phyloP scores from a whole-genome alignment of 768 basidiomycete genomes.

The Collybiopsis confluens region DNA sequence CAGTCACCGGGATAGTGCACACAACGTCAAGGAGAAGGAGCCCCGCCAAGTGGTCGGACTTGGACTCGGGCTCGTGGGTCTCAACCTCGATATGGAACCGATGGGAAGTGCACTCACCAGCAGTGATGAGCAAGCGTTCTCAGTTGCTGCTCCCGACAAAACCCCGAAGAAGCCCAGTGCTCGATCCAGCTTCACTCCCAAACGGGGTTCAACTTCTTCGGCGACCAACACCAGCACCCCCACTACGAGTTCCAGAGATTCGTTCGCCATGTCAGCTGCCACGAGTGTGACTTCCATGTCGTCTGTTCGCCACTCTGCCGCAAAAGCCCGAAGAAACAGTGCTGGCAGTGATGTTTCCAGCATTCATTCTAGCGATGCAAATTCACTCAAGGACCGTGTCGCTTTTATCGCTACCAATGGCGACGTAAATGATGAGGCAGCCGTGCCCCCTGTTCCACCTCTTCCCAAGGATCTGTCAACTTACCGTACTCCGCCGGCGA shows the following conservation, averaged over 20 bases:
- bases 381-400: conserved; percentile 62
- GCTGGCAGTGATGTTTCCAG: conserved; percentile 83
- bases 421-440: conserved; percentile 55
- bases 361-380: conserved; percentile 64
- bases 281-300: conserved; percentile 79
- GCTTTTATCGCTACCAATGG: conserved; percentile 54
- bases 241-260: conserved; percentile 81
- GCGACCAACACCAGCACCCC: conserved; percentile 80
- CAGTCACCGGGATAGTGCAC: conserved; percentile 37
- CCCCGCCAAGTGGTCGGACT: conserved; percentile 31
- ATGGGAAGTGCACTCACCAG: conserved; percentile 39
- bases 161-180: conserved; percentile 63
- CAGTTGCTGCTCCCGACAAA: conserved; percentile 49
- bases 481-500: conserved; percentile 65
- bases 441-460: conserved; percentile 92
- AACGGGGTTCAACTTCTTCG: conserved; percentile 87
- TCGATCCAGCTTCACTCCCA: conserved; percentile 75
- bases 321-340: conserved; percentile 73
- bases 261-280: conserved; percentile 72
- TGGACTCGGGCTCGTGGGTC: conserved; percentile 30
- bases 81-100: conserved; percentile 37
- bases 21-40: conserved; percentile 40
- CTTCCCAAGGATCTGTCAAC: conserved; percentile 85
- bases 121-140: conserved; percentile 51
- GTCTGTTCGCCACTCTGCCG: conserved; percentile 69